Base-by-base conservation (phyloP, 2,329 filamentous ascomycete genomes). In the Akanthomyces lecanii region DNA sequence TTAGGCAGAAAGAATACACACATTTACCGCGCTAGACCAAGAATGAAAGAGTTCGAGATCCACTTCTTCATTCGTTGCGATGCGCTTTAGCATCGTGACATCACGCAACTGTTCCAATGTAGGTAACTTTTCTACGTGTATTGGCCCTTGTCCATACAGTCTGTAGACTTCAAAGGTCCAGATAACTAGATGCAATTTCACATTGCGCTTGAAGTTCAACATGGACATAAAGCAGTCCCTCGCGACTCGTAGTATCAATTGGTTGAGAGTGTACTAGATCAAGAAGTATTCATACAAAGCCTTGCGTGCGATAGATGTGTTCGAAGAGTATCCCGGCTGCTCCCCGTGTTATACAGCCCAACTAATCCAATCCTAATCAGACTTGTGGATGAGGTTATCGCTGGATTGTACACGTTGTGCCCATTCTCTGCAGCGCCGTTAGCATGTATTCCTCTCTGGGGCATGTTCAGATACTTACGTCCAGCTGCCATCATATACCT, bases 401-500 rank as follows among this genome's bases (percentile, higher is more conserved):
- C 82, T 79, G 28, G 85, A 80, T 64, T 79, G 79, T 47, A 88
- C 85, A 62, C 86, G 79, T 70, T 89, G 87, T 44, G 87, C 87
- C 86, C 87, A 90, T 77, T 87, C 85, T 28, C 85, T 88, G 40
- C 64, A 18, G 63, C 38, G 47, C 36, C 61, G 71, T 78, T 70
- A 76, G 73, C 40, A 42, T 54, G 23, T 33, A 18, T 38, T 42
- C 21, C 38, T 7, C 3, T 44, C 36, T 30, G 6, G 12, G 8
- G 8, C 23, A 3, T 23, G 5, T 23, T 33, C 11, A 53, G 25
- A 12, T 11, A 89, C 90, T 87, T 81, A 96, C 84, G 95, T 98
- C 95, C 95, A 99, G 76, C 93, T 97, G 54, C 95, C 95, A 74
- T 99, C 95, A 71, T 99, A 99, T 25, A 99, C 82, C 72, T 84